Evolutionary conservation across 164 flowering plant genomes (phyloP).

Genomic region (Aristolochia californica): DNA sequence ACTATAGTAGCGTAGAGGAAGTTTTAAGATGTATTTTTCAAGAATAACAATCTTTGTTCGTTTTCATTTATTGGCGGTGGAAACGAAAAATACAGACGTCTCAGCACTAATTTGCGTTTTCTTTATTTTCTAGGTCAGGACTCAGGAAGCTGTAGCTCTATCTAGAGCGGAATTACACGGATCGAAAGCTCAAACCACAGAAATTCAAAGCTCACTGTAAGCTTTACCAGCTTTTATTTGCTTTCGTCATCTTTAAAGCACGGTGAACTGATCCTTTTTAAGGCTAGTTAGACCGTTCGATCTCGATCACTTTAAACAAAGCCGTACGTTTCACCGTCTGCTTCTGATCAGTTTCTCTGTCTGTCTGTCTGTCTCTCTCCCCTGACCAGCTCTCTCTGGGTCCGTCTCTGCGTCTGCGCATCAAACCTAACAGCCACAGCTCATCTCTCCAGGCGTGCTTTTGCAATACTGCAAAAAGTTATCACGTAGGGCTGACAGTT

Average conservation of each 20-base stretch:
- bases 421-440: background rate
- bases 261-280: background rate
- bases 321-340: conserved; percentile 11
- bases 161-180: no score
- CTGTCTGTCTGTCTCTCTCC: background rate
- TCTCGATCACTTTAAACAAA: background rate
- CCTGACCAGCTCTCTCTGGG: background rate
- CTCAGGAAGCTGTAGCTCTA: no score
- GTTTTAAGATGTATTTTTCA: no score
- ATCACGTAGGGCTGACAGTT: conserved; percentile 14
- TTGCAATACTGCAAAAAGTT: conserved; percentile 15
- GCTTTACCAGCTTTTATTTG: background rate
- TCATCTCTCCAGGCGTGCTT: conserved; percentile 16
- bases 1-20: no score
- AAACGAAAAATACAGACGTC: no score
- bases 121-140: background rate
- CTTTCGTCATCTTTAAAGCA: conserved; percentile 4
- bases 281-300: background rate
- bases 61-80: no score
- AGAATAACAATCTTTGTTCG: no score
- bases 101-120: background rate
- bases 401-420: background rate
- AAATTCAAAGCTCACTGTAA: conserved; percentile 2
- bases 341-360: background rate
- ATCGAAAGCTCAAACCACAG: no score